Evolutionary conservation across 2,329 filamentous ascomycete genomes (phyloP).

Genomic region (Fusarium solani-melongenae): DNA sequence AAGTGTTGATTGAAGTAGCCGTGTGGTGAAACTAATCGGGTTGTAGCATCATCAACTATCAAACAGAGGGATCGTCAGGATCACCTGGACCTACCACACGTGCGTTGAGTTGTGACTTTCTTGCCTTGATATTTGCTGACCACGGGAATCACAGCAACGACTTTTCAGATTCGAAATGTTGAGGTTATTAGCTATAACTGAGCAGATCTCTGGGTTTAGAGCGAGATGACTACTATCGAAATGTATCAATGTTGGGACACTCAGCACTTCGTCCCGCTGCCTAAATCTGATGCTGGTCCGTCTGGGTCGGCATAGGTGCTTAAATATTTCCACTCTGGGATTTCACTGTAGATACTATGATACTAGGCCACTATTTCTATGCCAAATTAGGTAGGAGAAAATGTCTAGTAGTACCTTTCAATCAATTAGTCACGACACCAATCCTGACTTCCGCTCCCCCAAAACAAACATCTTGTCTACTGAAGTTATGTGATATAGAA

Average conservation of each 20-base stretch:
- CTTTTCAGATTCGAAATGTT: slow-evolving; percentile 26
- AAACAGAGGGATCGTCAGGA: slow-evolving; percentile 31
- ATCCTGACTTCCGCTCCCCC: rapidly evolving
- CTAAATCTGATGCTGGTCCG: not conserved
- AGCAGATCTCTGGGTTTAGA: not conserved
- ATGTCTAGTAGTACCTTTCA: not conserved
- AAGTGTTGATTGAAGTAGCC: not conserved
- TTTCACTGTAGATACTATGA: not conserved
- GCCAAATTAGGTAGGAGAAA: not conserved
- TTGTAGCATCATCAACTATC: slow-evolving; percentile 27
- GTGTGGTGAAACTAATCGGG: not conserved
- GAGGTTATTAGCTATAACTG: slow-evolving; percentile 33
- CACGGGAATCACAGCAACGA: not conserved
- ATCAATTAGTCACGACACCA: not conserved
- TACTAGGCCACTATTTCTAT: not conserved
- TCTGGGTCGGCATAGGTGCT: not conserved
- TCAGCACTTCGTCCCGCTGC: not conserved
- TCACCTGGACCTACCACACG: slow-evolving; percentile 21
- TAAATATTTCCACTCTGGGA: not conserved
- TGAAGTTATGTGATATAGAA: not conserved
- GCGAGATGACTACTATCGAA: not conserved
- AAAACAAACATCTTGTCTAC: not conserved
- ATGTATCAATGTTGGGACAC: not conserved
- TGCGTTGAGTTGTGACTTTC: not conserved
- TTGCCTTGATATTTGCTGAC: not conserved